A percentile compares a stretch with the other conserved stretches of the same genome.
phyloP scores from a whole-genome alignment of 441 rosid species.

The Erodium trifolium region DNA sequence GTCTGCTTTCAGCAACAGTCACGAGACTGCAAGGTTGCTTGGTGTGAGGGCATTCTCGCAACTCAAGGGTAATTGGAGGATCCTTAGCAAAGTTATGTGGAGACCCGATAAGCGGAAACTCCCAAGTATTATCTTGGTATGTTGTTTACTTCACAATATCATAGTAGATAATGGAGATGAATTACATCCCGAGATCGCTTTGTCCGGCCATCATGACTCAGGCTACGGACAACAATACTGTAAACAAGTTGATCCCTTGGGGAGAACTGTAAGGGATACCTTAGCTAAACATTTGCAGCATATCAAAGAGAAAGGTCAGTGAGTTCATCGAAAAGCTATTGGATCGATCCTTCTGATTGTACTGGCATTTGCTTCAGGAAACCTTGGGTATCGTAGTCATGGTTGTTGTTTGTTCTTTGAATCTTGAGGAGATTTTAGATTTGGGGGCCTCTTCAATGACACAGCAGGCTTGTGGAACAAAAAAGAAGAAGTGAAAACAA shows the following conservation, averaged over 20 bases:
- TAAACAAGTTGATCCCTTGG: constrained; percentile 54
- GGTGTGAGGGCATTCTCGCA: constrained; percentile 68
- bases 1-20: constrained; percentile 40
- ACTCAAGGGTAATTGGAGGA: constrained; percentile 87
- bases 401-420: too few species aligned
- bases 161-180: constrained; percentile 66
- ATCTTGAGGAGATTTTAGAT: too few species aligned
- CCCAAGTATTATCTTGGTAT: constrained; percentile 78
- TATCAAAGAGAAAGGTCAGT: constrained; percentile 18
- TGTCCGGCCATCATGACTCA: constrained; percentile 55
- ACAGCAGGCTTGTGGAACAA: too few species aligned
- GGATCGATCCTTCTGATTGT: not conserved
- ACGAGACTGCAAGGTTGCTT: constrained; percentile 54
- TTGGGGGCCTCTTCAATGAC: too few species aligned
- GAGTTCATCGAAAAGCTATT: constrained; percentile 11
- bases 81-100: constrained; percentile 93
- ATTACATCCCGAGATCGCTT: constrained; percentile 57
- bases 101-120: constrained; percentile 85
- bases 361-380: not conserved
- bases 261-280: constrained; percentile 43
- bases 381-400: too few species aligned
- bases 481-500: too few species aligned
- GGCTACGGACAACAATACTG: constrained; percentile 58
- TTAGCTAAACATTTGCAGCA: constrained; percentile 42
- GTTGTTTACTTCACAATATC: constrained; percentile 80